phyloP scores from a whole-genome alignment of 345 rosid genomes.

The Mangifera indica region DNA sequence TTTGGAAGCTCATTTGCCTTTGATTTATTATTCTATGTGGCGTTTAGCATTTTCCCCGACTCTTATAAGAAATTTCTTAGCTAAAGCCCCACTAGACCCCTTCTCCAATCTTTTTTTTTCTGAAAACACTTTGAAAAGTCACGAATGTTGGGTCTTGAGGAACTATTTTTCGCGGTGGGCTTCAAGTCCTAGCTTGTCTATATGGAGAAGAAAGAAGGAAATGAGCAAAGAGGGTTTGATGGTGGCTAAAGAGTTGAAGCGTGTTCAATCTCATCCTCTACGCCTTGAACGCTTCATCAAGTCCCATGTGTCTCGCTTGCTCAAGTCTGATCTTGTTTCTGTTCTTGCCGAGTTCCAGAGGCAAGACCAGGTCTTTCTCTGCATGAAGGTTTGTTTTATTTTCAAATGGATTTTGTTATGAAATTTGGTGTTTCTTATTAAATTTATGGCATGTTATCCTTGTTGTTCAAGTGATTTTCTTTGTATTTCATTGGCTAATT shows the following conservation, averaged over 20 bases:
- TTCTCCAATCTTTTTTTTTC: not conserved
- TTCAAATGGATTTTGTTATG: not conserved
- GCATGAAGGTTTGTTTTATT: conserved; percentile 63
- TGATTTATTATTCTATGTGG: conserved; percentile 7
- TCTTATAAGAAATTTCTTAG: not conserved
- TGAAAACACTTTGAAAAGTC: conserved; percentile 1
- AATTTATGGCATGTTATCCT: too few relatives aligned
- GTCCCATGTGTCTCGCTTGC: conserved; percentile 76
- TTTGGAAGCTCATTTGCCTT: not conserved
- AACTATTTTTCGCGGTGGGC: conserved; percentile 40
- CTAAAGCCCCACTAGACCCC: not conserved
- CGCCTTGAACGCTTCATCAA: conserved; percentile 62
- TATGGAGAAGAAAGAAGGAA: conserved; percentile 95
- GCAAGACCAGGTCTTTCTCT: conserved; percentile 83
- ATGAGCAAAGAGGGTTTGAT: conserved; percentile 84
- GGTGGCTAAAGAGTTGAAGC: conserved; percentile 79
- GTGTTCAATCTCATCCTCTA: conserved; percentile 54
- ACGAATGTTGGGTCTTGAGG: conserved; percentile 1
- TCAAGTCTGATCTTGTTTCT: conserved; percentile 79
- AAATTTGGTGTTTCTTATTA: not conserved
- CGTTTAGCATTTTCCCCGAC: not conserved
- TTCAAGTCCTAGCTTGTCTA: conserved; percentile 88
- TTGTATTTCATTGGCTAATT: not conserved
- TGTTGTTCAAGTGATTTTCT: not conserved
- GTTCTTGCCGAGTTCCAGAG: conserved; percentile 91